These are phyloP conservation scores for Gossypium schwendimanii DNA, from an alignment of 441 rosid species.

Conservation along the genomic window DNA sequence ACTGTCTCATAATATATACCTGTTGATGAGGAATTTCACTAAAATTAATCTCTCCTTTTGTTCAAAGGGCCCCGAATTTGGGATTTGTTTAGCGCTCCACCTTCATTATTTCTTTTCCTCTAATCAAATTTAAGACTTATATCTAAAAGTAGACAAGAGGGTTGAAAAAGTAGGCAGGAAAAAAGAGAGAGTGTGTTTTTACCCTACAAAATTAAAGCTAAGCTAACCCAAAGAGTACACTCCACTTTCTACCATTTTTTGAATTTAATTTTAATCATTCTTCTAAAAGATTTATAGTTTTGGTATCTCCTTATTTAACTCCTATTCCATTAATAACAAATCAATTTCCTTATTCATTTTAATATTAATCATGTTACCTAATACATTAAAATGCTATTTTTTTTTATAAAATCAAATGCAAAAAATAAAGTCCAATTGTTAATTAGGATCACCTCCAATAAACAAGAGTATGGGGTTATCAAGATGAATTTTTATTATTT, in stretches of 20 bases:
- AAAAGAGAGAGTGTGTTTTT: conserved; percentile 7
- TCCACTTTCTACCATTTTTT: conserved; percentile 15
- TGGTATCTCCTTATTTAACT: not conserved
- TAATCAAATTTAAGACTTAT: conserved; percentile 24
- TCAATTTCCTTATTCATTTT: not conserved
- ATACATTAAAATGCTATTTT: too few relatives aligned
- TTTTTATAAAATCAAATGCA: too few relatives aligned
- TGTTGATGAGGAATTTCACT: conserved; percentile 14
- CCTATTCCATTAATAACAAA: not conserved
- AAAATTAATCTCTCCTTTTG: conserved; percentile 17
- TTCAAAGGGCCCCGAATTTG: conserved; percentile 25
- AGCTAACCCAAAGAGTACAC: conserved; percentile 16
- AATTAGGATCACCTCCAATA: too few relatives aligned
- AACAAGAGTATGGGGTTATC: too few relatives aligned
- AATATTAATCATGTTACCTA: too few relatives aligned
- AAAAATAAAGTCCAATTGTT: too few relatives aligned
- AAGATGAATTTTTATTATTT: too few relatives aligned
- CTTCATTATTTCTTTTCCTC: conserved; percentile 19
- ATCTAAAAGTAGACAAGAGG: conserved; percentile 22
- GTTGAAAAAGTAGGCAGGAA: conserved; percentile 30
- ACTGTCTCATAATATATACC: conserved; percentile 20
- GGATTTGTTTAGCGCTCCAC: conserved; percentile 28
- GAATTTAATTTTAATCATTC: not conserved
- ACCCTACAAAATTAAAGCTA: conserved; percentile 26
- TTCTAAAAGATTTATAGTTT: not conserved